phyloP scores from a whole-genome alignment of 2,329 filamentous ascomycete genomes.

The Grosmannia huntii region DNA sequence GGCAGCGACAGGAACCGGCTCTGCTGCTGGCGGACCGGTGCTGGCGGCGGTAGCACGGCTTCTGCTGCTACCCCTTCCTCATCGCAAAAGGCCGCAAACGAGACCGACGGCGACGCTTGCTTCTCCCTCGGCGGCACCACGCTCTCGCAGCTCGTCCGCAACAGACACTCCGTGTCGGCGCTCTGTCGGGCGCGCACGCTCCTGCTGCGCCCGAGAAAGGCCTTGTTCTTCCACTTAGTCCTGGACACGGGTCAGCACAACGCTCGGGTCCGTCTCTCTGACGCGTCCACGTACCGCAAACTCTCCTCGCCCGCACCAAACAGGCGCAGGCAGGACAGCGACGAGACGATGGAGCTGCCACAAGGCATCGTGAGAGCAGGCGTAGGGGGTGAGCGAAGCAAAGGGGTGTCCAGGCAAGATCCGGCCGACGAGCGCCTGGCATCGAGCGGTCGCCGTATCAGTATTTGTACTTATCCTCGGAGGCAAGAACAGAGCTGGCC shows the following conservation, averaged over 20 bases:
- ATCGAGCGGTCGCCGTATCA: not conserved
- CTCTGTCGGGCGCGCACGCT: not conserved
- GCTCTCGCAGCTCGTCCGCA: not conserved
- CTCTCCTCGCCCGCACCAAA: not conserved
- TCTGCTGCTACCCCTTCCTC: not conserved
- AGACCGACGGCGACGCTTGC: not conserved
- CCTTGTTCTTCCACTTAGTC: not conserved
- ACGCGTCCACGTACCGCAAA: not conserved
- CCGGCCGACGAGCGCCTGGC: not conserved
- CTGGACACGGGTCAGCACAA: not conserved
- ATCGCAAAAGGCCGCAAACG: not conserved
- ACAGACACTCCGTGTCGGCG: not conserved
- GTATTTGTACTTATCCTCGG: not conserved
- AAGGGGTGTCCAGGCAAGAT: not conserved
- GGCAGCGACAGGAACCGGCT: constrained; percentile 10
- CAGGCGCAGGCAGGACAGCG: not conserved
- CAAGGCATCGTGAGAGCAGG: not conserved
- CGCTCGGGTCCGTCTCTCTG: not conserved
- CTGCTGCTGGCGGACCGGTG: not conserved
- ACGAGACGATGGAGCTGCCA: not conserved
- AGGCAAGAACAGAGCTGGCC: not conserved
- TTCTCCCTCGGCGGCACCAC: not conserved
- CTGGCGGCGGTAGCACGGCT: not conserved
- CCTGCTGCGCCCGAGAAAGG: not conserved
- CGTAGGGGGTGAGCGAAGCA: not conserved